Conservation (phyloP, 192 early-diverging fungal genomes). For the Powellomyces hirtus region DNA sequence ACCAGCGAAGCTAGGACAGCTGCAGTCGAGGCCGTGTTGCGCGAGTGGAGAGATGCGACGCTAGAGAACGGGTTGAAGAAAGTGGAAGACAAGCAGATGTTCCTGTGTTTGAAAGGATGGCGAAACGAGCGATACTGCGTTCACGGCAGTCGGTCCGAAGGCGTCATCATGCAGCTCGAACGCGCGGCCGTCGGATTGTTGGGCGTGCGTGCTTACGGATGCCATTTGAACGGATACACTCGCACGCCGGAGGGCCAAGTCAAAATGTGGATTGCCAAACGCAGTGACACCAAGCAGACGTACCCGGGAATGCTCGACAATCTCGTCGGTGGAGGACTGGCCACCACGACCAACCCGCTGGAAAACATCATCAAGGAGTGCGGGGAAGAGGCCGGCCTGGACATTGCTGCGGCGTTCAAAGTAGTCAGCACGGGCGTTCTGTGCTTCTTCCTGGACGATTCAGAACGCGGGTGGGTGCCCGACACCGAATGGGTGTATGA, state of each 20-base stretch:
- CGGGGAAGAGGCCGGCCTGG: slow-evolving; percentile 82
- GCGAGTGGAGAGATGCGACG: slow-evolving; percentile 25
- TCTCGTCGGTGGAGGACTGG: slow-evolving; percentile 62
- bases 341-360: slow-evolving; percentile 52
- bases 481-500: slow-evolving; percentile 89
- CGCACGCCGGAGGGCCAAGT: slow-evolving; percentile 30
- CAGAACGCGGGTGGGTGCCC: slow-evolving; percentile 61
- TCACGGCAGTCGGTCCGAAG: slow-evolving; percentile 46
- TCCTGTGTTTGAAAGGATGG: slow-evolving; percentile 66
- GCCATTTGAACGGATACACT: slow-evolving; percentile 83
- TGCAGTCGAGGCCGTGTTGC: slow-evolving; percentile 36
- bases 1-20: slow-evolving; percentile 26
- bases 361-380: slow-evolving; percentile 84
- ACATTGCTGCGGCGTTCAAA: background rate
- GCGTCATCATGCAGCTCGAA: slow-evolving; percentile 57
- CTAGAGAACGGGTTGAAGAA: no score
- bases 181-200: slow-evolving; percentile 75
- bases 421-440: slow-evolving; percentile 53
- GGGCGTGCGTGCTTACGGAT: slow-evolving; percentile 83
- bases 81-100: background rate
- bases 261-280: slow-evolving; percentile 86
- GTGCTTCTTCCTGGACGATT: slow-evolving; percentile 62
- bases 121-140: slow-evolving; percentile 82
- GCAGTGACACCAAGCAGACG: slow-evolving; percentile 76
- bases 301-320: slow-evolving; percentile 76